These are phyloP conservation scores for Colletotrichum incanum DNA, from an alignment of 2,329 filamentous ascomycete species.

Conservation along the genomic window DNA sequence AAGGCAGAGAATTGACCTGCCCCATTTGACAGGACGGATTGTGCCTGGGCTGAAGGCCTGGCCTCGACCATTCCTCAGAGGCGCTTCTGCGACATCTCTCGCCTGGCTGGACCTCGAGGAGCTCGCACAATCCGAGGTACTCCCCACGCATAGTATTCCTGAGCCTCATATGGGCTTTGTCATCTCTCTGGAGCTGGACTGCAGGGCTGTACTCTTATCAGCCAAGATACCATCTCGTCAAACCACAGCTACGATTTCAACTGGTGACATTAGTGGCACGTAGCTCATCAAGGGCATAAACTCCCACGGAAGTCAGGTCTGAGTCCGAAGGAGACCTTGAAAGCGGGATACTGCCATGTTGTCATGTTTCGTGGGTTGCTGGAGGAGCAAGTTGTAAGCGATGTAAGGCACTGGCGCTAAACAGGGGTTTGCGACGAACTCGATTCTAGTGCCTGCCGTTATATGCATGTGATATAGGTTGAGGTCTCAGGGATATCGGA, in stretches of 20 bases:
- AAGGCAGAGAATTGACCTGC: not conserved
- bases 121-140: not conserved
- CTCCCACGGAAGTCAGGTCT: not conserved
- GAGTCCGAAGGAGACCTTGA: not conserved
- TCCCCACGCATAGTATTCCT: not conserved
- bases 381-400: conserved; percentile 20
- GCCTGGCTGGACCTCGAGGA: not conserved
- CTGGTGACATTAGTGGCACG: not conserved
- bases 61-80: not conserved
- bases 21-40: not conserved
- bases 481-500: conserved; percentile 44
- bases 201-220: not conserved
- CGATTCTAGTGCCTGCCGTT: conserved; percentile 43
- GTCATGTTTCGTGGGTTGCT: not conserved
- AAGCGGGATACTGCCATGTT: not conserved
- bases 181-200: not conserved
- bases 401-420: conserved; percentile 30
- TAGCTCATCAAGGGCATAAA: not conserved
- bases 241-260: not conserved
- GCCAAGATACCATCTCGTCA: not conserved
- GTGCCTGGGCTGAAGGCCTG: not conserved
- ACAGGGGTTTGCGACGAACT: conserved; percentile 43
- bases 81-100: not conserved
- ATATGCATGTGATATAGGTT: conserved; percentile 45
- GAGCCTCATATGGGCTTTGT: not conserved